Conservation (phyloP, 352 stramenopile genomes). For the Phytopythium chamaehyphon region DNA sequence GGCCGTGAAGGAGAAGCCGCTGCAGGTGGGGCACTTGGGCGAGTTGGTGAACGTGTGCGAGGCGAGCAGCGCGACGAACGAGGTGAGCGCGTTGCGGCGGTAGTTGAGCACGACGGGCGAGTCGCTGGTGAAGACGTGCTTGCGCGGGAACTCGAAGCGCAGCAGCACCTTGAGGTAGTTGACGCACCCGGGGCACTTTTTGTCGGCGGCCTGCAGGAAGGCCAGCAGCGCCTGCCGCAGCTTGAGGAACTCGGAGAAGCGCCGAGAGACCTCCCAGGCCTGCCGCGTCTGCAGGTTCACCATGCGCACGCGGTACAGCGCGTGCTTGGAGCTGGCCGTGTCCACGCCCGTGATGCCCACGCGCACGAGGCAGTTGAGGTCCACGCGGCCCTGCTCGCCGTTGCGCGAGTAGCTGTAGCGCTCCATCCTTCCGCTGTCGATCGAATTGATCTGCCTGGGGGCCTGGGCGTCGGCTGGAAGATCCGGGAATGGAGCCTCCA, state of each 20-base stretch:
- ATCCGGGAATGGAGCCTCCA: not conserved
- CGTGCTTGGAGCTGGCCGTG: constrained; percentile 34
- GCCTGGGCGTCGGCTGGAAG: not conserved
- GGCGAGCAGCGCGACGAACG: constrained; percentile 65
- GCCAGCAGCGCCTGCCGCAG: constrained; percentile 67
- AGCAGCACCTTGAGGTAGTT: constrained; percentile 82
- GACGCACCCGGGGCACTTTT: constrained; percentile 76
- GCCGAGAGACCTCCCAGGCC: constrained; percentile 63
- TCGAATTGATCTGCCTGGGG: not conserved
- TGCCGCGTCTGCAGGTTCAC: constrained; percentile 64
- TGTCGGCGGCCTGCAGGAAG: constrained; percentile 48
- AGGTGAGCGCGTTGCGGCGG: constrained; percentile 67
- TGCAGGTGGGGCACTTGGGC: constrained; percentile 80
- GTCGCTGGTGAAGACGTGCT: constrained; percentile 81
- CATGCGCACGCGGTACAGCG: constrained; percentile 67
- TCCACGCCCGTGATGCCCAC: constrained; percentile 54
- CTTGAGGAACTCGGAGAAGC: constrained; percentile 81
- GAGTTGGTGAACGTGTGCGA: constrained; percentile 80
- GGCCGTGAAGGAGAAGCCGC: constrained; percentile 59
- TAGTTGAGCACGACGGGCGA: constrained; percentile 76
- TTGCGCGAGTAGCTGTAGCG: constrained; percentile 85
- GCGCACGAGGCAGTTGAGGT: constrained; percentile 69
- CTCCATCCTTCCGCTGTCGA: constrained; percentile 28
- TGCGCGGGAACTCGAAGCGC: constrained; percentile 81
- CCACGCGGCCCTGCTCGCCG: constrained; percentile 47